Conservation (phyloP, 1,284 basidiomycete genomes). For the Ceratobasidium sp. region DNA sequence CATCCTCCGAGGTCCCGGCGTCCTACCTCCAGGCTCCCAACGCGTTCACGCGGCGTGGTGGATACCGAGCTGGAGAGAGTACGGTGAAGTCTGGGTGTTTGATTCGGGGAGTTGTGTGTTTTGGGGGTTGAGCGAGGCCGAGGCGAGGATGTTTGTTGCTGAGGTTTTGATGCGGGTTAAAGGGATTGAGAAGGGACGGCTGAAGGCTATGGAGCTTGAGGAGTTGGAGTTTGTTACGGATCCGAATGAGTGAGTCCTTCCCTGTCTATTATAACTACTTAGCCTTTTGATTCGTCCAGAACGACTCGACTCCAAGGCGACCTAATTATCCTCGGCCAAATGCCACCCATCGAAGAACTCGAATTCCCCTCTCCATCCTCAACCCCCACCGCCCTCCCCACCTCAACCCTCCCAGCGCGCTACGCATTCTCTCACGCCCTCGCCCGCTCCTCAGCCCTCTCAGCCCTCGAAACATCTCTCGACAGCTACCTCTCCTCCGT, state of each 20-base stretch:
- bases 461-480: conserved; percentile 84
- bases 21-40: conserved; percentile 68
- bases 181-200: conserved; percentile 71
- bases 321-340: conserved; percentile 87
- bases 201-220: conserved; percentile 85
- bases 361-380: conserved; percentile 58
- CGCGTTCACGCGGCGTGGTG: conserved; percentile 81
- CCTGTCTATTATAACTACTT: conserved; percentile 38
- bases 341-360: conserved; percentile 65
- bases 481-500: conserved; percentile 87
- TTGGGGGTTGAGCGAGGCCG: conserved; percentile 89
- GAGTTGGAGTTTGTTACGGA: conserved; percentile 93
- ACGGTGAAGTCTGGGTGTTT: conserved; percentile 91
- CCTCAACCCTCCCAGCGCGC: conserved; percentile 80
- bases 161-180: conserved; percentile 70
- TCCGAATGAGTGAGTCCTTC: conserved; percentile 78
- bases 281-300: conserved; percentile 60
- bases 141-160: conserved; percentile 75
- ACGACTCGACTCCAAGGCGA: conserved; percentile 89
- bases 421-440: conserved; percentile 93
- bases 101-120: conserved; percentile 87
- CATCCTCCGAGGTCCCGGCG: conserved; percentile 63
- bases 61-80: conserved; percentile 67
- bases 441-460: conserved; percentile 86
- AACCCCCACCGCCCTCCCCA: conserved; percentile 62